Evolutionary conservation across 2,329 filamentous ascomycete species (phyloP).

Genomic region (Ambrosiella xylebori): DNA sequence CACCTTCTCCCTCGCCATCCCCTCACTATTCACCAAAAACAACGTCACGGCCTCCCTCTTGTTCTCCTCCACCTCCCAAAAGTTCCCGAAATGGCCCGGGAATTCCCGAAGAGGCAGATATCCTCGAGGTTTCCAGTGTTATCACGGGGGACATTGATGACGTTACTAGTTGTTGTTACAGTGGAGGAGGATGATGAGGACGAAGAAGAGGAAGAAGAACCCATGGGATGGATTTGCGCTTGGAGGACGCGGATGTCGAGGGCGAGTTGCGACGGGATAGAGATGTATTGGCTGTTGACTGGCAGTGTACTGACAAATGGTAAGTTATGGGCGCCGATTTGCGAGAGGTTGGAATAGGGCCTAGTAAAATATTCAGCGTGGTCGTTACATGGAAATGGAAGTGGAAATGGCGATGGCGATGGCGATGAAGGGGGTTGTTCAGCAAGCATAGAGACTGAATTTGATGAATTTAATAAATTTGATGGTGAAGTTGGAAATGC

Average conservation of each 20-base stretch:
- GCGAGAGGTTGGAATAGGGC: constrained; percentile 41
- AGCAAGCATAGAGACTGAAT: neutral
- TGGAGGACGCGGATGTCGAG: constrained; percentile 47
- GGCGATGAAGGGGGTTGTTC: neutral
- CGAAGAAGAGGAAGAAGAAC: constrained; percentile 11
- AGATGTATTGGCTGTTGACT: constrained; percentile 42
- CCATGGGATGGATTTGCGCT: constrained; percentile 41
- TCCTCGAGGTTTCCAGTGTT: no score
- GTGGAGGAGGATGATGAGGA: no score
- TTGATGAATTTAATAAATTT: neutral
- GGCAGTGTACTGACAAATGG: constrained; percentile 41
- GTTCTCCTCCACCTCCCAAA: constrained; percentile 34
- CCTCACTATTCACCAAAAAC: constrained; percentile 45
- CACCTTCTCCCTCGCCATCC: constrained; percentile 37
- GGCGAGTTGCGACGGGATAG: constrained; percentile 39
- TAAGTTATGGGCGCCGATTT: constrained; percentile 47
- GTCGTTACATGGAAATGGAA: constrained; percentile 37
- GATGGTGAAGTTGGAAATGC: no score
- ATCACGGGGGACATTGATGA: no score
- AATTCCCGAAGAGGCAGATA: constrained; percentile 21
- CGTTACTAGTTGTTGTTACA: no score
- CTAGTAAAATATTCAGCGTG: constrained; percentile 36
- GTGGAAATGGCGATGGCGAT: constrained; percentile 18
- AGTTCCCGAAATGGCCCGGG: constrained; percentile 39
- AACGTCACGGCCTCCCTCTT: constrained; percentile 44